Evolutionary conservation across 2,329 filamentous ascomycete species (phyloP).

Genomic region (Fusarium scirpi): DNA sequence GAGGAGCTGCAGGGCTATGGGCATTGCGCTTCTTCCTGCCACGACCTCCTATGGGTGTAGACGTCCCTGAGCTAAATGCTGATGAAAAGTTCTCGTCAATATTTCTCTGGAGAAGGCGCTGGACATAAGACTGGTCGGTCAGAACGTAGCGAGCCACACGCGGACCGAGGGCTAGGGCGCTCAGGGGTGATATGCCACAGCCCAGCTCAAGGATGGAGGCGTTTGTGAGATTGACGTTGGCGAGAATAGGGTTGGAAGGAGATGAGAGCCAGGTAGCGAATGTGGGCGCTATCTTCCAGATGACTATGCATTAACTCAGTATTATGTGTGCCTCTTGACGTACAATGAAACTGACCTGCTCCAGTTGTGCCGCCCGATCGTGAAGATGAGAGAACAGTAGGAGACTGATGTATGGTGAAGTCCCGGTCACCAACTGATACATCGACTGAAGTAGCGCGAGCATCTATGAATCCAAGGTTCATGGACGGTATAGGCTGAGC

Average conservation of each 20-base stretch:
- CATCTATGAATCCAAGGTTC: conserved; percentile 87
- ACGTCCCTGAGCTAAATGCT: conserved; percentile 19
- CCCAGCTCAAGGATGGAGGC: conserved; percentile 84
- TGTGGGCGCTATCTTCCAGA: conserved; percentile 91
- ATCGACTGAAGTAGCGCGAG: conserved; percentile 73
- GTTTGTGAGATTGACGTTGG: conserved; percentile 58
- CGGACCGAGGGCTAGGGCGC: conserved; percentile 75
- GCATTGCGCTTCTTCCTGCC: conserved; percentile 37
- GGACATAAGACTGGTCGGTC: conserved; percentile 90
- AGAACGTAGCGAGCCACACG: conserved; percentile 75
- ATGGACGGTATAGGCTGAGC: conserved; percentile 78
- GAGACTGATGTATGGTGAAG: conserved; percentile 84
- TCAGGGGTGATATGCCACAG: conserved; percentile 85
- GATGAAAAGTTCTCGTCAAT: conserved; percentile 68
- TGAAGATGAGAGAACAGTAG: conserved; percentile 81
- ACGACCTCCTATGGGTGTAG: conserved; percentile 21
- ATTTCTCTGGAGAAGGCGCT: conserved; percentile 81
- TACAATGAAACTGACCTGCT: conserved; percentile 55
- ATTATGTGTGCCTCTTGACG: not conserved
- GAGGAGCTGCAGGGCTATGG: conserved; percentile 21
- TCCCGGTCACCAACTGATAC: conserved; percentile 77
- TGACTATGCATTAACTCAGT: conserved; percentile 62
- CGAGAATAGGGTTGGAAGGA: conserved; percentile 72
- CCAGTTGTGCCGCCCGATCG: conserved; percentile 71
- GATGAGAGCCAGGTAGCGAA: conserved; percentile 84